Evolutionary conservation across 73 alveolate species (phyloP), one percentile per base, ranked within the genome.

Genomic region (Durusdinium trenchii): DNA sequence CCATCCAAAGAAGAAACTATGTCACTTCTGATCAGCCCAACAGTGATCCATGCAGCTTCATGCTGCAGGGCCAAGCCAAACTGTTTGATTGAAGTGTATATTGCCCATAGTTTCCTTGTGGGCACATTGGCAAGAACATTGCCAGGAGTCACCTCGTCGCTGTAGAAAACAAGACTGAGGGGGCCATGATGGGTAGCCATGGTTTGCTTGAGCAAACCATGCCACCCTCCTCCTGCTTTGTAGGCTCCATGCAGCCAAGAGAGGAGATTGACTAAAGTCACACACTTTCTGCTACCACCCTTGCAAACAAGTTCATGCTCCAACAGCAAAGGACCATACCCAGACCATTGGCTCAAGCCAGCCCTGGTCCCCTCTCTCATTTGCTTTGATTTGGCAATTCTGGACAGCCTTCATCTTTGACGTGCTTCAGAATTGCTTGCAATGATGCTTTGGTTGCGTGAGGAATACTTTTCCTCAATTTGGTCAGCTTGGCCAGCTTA

Each of bases 211-310:
- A 79, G 43, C 46, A 45, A 40, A 35, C 48, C 23, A 47, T 47
- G 46, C 6, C 30, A 79, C 6, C 90, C 90, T 23, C 90, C 90
- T 1, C 90, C 90, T 9, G 90, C 64, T 79, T 79, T 79, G 90
- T 79, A 79, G 26, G 90, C 90, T 3, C 69, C 69, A 79, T 47
- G 69, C 90, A 79, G 23, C 28, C 14, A 79, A 26, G 90, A 47
- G 47, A 79, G 35, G 26, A 47, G 30, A 32, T 79, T 79, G 48
- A 79, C 90, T 45, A 79, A 32, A 6, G 46, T 23, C 46, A 79
- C 64, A 3, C 14, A 23, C 47, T 6, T 23, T 1, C 1, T 12
- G 30, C 46, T 47, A 26, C 90, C 90, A 79, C 28, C 1, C 46
- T 20, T 3, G 32, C 60, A 12, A 6, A 14, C 47, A 43, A 79